These are phyloP conservation scores for Eucalyptus leucophloia DNA, from an alignment of 345 rosid genomes.

Conservation along the genomic window DNA sequence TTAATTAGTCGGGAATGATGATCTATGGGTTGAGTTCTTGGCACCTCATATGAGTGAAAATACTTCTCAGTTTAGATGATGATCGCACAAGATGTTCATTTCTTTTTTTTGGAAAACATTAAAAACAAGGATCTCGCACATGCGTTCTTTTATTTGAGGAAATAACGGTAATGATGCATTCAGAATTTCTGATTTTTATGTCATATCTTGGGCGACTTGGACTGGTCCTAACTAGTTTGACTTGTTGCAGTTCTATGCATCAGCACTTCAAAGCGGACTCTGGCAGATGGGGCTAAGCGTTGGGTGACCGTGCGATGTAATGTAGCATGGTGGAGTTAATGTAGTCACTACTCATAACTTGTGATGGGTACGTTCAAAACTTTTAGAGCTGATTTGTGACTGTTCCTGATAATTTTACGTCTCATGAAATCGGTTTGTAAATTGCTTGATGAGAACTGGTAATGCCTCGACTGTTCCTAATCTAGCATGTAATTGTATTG, in stretches of 20 bases:
- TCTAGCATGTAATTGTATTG: neutral
- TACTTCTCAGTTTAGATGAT: too few relatives aligned
- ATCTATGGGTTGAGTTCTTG: neutral
- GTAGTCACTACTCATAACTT: neutral
- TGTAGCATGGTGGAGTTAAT: neutral
- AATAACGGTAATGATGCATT: conserved; percentile 41
- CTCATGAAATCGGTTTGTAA: neutral
- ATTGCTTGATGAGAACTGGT: neutral
- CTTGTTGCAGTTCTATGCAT: conserved; percentile 73
- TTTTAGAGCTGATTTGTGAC: neutral
- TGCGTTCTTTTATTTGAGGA: conserved; percentile 60
- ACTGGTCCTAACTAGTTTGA: neutral
- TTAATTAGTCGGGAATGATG: neutral
- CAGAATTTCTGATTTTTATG: neutral
- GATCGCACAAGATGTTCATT: too few relatives aligned
- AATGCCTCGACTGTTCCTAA: neutral
- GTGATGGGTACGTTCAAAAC: neutral
- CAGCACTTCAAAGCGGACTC: conserved; percentile 70
- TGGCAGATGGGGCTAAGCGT: conserved; percentile 62
- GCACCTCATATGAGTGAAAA: neutral
- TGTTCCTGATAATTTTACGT: neutral
- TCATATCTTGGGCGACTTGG: neutral
- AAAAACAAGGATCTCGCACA: too few relatives aligned
- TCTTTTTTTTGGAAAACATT: too few relatives aligned
- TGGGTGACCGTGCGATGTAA: neutral